phyloP scores from a whole-genome alignment of 1,284 basidiomycete genomes.

The Cystobasidiaceae sp. region DNA sequence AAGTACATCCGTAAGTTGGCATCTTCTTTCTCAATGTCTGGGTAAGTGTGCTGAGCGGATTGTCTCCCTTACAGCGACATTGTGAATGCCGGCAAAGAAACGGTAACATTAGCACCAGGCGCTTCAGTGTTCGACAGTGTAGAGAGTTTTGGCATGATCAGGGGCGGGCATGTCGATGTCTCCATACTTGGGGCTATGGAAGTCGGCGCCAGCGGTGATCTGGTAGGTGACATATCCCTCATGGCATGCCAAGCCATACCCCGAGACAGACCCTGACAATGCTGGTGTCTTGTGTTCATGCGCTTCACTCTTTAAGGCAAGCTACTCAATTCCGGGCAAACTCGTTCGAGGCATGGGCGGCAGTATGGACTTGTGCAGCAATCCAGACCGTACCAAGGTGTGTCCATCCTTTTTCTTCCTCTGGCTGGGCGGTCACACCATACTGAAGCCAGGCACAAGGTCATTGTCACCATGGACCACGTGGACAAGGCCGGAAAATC shows the following conservation, averaged over 20 bases:
- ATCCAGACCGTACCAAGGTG: conserved; percentile 83
- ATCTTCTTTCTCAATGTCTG: background rate
- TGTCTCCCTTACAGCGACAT: no score
- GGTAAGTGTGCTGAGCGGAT: background rate
- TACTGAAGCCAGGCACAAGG: no score
- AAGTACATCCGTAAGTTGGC: conserved; percentile 81
- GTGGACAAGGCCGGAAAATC: conserved; percentile 78
- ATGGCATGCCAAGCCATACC: no score
- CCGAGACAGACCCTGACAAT: no score
- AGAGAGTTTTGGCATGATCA: conserved; percentile 92
- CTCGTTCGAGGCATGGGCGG: background rate
- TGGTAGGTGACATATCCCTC: conserved; percentile 64
- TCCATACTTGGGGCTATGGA: conserved; percentile 89
- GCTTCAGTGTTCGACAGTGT: conserved; percentile 86
- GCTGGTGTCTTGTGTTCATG: no score
- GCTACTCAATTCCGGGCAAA: background rate
- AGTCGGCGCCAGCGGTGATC: conserved; percentile 84
- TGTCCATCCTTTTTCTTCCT: no score
- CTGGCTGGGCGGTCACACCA: no score
- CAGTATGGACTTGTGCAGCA: conserved; percentile 80
- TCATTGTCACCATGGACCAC: conserved; percentile 69
- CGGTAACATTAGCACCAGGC: conserved; percentile 56
- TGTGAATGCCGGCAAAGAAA: conserved; percentile 57
- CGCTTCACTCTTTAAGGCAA: no score
- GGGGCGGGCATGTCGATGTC: conserved; percentile 86